These are phyloP conservation scores for Leptodontidium sp. DNA, from an alignment of 2,329 filamentous ascomycete species.

Conservation along the genomic window DNA sequence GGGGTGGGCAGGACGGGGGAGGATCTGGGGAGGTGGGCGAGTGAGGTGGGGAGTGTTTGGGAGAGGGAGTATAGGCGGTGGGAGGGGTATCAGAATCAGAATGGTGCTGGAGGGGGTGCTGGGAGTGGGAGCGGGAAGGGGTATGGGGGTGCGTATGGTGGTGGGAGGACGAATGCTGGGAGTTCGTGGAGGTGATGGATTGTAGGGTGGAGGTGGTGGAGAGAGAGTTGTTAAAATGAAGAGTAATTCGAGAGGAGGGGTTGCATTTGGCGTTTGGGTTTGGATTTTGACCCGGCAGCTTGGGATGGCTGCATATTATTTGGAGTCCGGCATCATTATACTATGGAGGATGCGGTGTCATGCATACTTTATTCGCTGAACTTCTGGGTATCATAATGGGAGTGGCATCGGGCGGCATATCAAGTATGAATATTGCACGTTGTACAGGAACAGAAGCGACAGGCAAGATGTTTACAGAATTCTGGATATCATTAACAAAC, in stretches of 20 bases:
- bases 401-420: slow-evolving; percentile 2
- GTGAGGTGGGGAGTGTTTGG: slow-evolving; percentile 63
- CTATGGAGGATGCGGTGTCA: slow-evolving; percentile 15
- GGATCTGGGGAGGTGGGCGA: slow-evolving; percentile 62
- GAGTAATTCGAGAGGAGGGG: background rate
- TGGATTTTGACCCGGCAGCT: background rate
- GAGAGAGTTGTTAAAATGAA: background rate
- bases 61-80: slow-evolving; percentile 64
- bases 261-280: background rate
- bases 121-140: slow-evolving; percentile 20
- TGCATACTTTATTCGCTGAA: background rate
- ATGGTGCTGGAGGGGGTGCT: slow-evolving; percentile 42
- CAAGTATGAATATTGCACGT: background rate
- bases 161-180: slow-evolving; percentile 42
- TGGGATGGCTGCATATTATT: background rate
- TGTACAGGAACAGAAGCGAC: background rate
- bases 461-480: slow-evolving; percentile 14
- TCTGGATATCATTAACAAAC: slow-evolving; percentile 36
- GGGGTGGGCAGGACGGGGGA: slow-evolving; percentile 70
- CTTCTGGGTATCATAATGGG: background rate
- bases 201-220: slow-evolving; percentile 20
- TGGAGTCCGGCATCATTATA: slow-evolving; percentile 19
- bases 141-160: slow-evolving; percentile 3
- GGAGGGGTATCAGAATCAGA: slow-evolving; percentile 52
- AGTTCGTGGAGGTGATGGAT: slow-evolving; percentile 33